Evolutionary conservation across 495 filamentous ascomycete species (phyloP).

Genomic region (Lophiotrema nucula): DNA sequence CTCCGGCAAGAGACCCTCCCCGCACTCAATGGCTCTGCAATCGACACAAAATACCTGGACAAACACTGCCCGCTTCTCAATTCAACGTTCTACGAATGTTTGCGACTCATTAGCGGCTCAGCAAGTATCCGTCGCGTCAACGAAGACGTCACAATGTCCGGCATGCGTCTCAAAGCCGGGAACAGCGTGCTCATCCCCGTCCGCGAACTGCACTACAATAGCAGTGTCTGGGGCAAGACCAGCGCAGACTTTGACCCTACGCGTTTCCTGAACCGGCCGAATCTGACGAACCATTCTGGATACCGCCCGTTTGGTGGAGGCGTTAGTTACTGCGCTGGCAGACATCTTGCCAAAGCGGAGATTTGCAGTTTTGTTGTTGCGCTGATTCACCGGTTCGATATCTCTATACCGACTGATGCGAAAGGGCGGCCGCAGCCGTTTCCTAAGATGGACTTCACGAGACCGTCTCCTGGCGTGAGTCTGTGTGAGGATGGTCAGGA

Average conservation of each 20-base stretch:
- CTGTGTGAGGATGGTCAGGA: too few relatives aligned
- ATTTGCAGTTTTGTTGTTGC: constrained; percentile 3
- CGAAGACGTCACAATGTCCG: neutral
- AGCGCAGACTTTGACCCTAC: neutral
- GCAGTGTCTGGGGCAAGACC: constrained; percentile 1
- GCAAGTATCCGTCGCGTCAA: neutral
- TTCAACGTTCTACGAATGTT: constrained; percentile 1
- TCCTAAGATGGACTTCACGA: neutral
- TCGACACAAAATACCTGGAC: constrained; percentile 1
- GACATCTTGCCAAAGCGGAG: constrained; percentile 7
- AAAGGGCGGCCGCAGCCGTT: neutral
- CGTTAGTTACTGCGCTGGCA: neutral
- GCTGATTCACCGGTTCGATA: neutral
- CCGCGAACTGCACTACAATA: constrained; percentile 1
- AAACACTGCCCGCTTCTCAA: constrained; percentile 1
- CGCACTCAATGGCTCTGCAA: constrained; percentile 2
- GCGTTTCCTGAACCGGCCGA: neutral
- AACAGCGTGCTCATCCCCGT: constrained; percentile 3
- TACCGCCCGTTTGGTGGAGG: neutral
- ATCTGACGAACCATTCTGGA: neutral
- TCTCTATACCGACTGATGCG: neutral
- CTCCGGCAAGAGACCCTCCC: constrained; percentile 2
- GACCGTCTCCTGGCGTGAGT: constrained; percentile 2
- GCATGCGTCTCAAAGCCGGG: constrained; percentile 1
- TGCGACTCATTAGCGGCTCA: constrained; percentile 1